Percentiles rank a stretch among this genome's conserved stretches.
These are phyloP conservation scores for Chrysoporthe austroafricana DNA, from an alignment of 2,329 filamentous ascomycete species.

Conservation along the genomic window DNA sequence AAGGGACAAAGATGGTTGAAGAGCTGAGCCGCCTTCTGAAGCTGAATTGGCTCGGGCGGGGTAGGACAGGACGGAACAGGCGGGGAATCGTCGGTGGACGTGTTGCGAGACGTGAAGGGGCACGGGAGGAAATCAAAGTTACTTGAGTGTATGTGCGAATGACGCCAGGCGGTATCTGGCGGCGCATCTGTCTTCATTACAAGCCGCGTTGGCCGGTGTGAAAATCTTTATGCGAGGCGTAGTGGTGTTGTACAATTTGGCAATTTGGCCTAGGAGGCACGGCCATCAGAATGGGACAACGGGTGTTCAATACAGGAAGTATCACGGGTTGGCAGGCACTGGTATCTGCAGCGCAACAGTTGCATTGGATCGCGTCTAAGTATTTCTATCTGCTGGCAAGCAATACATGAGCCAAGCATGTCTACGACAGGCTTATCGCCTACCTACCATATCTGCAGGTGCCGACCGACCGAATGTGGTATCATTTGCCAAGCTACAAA, in stretches of 20 bases:
- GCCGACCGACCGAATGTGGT: too few relatives aligned
- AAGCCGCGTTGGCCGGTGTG: neutral
- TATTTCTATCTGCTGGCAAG: neutral
- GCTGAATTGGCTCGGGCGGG: conserved; percentile 93
- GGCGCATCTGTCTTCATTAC: neutral
- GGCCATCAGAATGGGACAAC: neutral
- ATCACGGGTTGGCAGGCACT: neutral
- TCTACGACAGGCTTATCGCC: neutral
- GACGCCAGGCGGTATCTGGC: neutral
- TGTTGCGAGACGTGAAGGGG: conserved; percentile 47
- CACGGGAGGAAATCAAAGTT: conserved; percentile 6
- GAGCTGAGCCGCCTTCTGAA: conserved; percentile 86
- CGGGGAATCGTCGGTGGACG: conserved; percentile 82
- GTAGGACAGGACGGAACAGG: conserved; percentile 84
- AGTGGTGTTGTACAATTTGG: neutral
- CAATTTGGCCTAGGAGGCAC: neutral
- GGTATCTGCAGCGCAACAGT: neutral
- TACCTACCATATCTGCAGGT: too few relatives aligned
- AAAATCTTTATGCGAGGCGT: conserved; percentile 5
- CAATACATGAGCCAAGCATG: neutral
- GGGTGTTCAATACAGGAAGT: neutral
- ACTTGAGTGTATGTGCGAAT: neutral
- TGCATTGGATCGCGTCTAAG: neutral
- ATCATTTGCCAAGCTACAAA: neutral
- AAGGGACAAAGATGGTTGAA: conserved; percentile 77